Percentiles rank a stretch among this genome's conserved stretches.
Evolutionary conservation across 148 eudicot species (phyloP).

Genomic region (Arctostaphylos glauca): DNA sequence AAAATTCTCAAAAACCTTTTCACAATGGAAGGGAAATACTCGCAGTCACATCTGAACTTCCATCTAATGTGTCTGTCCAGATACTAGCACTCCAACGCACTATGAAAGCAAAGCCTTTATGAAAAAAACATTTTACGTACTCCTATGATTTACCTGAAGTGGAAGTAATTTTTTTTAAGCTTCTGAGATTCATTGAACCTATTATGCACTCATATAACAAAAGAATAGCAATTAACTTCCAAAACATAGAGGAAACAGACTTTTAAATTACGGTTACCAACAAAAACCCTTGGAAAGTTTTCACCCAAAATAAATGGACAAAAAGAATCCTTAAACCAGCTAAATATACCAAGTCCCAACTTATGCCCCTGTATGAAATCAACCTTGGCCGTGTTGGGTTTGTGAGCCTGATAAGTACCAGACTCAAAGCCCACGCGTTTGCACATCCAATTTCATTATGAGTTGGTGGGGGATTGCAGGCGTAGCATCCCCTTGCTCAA

Average conservation of each 20-base stretch:
- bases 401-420: neutral
- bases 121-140: neutral
- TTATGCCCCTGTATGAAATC: neutral
- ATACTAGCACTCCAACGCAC: too few relatives aligned
- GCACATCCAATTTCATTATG: neutral
- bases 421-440: neutral
- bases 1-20: neutral
- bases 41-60: neutral
- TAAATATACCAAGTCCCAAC: neutral
- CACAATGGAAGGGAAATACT: too few relatives aligned
- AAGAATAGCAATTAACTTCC: neutral
- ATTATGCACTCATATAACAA: neutral
- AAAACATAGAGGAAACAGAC: neutral
- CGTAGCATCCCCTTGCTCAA: neutral
- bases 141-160: too few relatives aligned
- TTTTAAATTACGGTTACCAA: neutral
- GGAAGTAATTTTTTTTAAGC: neutral
- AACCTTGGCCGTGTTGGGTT: neutral
- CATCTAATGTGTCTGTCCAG: too few relatives aligned
- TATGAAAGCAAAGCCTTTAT: neutral
- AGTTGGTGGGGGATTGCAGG: neutral
- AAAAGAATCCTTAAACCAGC: neutral
- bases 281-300: neutral
- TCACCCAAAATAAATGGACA: slow-evolving; percentile 3
- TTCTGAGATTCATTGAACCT: neutral